Conservation (phyloP, 257 asterid species). For the Solanum pennellii region DNA sequence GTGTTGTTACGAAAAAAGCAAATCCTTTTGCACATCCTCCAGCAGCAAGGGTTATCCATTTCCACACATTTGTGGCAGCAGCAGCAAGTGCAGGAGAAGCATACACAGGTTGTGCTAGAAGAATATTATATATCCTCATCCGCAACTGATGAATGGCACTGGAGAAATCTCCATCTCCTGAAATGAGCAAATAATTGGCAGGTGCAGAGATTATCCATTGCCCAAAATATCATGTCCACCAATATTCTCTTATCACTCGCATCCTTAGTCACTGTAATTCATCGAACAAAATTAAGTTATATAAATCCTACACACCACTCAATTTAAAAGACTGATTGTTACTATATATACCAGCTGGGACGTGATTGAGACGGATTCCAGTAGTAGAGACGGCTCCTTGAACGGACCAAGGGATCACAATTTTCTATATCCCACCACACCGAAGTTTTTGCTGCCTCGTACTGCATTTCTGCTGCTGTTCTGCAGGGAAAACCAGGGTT, state of each 20-base stretch:
- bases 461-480: conserved; percentile 44
- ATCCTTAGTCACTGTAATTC: conserved; percentile 31
- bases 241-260: conserved; percentile 42
- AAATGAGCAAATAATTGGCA: conserved; percentile 44
- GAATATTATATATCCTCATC: conserved; percentile 38
- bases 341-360: conserved; percentile 50
- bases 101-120: conserved; percentile 38
- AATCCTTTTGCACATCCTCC: conserved; percentile 22
- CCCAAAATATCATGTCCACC: conserved; percentile 53
- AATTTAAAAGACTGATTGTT: not conserved
- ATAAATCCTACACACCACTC: too few species aligned
- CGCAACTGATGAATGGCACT: conserved; percentile 45
- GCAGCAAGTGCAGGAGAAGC: conserved; percentile 41
- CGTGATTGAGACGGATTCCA: conserved; percentile 76
- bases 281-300: not conserved
- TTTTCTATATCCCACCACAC: conserved; percentile 98
- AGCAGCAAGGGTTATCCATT: conserved; percentile 29
- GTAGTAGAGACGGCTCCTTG: conserved; percentile 70
- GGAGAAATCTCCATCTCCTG: conserved; percentile 49
- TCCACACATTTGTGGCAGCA: conserved; percentile 42
- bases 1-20: not conserved
- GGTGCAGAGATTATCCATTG: conserved; percentile 59
- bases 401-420: conserved; percentile 47
- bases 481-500: not conserved
- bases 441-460: conserved; percentile 53